Evolutionary conservation across 345 rosid genomes (phyloP).

Genomic region (Camelina sativa): DNA sequence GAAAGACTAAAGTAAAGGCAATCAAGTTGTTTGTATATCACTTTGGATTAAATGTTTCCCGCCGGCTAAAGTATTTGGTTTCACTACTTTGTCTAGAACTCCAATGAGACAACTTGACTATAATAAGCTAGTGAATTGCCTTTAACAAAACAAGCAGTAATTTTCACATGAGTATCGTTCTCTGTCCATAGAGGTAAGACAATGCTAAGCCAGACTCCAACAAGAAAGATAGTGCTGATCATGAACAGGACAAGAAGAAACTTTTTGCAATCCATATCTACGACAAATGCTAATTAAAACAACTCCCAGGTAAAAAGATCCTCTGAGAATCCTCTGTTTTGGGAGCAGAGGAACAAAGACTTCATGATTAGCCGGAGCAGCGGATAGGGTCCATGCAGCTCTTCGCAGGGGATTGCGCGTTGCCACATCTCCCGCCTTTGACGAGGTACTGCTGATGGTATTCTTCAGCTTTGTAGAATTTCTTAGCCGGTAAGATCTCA

Average conservation of each 20-base stretch:
- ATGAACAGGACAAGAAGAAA: not conserved
- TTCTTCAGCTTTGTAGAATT: conserved; percentile 88
- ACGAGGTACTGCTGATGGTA: conserved; percentile 89
- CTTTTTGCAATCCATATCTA: not conserved
- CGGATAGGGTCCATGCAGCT: conserved; percentile 90
- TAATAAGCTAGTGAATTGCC: not conserved
- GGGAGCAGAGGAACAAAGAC: not conserved
- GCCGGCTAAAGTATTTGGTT: not conserved
- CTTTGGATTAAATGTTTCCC: not conserved
- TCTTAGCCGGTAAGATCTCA: conserved; percentile 87
- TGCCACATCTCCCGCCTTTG: conserved; percentile 84
- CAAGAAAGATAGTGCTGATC: conserved; percentile 10
- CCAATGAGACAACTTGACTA: not conserved
- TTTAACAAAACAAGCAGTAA: not conserved
- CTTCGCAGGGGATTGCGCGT: conserved; percentile 71
- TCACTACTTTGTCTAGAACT: not conserved
- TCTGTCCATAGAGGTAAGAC: no score
- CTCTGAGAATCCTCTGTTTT: conserved; percentile 15
- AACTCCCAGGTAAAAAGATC: not conserved
- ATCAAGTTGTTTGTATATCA: not conserved
- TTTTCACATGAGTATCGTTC: no score
- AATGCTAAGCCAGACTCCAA: not conserved
- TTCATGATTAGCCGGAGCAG: conserved; percentile 74
- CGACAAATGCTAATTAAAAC: no score
- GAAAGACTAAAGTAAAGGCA: not conserved